phyloP scores from a whole-genome alignment of 192 early-diverging fungal species.

The Entomortierella chlamydospora region DNA sequence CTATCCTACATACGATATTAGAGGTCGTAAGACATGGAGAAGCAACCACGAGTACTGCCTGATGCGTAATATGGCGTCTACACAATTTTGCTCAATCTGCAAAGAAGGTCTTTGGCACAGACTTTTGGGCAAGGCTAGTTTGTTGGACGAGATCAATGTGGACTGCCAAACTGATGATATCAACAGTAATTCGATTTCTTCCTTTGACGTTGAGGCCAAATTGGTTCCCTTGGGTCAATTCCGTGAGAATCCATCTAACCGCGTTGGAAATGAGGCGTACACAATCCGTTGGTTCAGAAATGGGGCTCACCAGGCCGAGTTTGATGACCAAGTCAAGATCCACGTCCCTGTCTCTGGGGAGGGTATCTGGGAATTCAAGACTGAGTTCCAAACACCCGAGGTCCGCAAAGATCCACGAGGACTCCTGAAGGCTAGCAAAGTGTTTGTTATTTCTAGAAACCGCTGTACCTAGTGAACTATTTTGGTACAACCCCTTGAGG shows the following conservation, averaged over 20 bases:
- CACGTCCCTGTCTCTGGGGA: slow-evolving; percentile 24
- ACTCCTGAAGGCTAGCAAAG: slow-evolving; percentile 51
- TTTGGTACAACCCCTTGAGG: too few relatives aligned
- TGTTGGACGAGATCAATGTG: slow-evolving; percentile 63
- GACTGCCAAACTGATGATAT: slow-evolving; percentile 27
- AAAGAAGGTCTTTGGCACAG: slow-evolving; percentile 68
- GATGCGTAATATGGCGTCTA: slow-evolving; percentile 70
- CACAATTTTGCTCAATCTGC: slow-evolving; percentile 66
- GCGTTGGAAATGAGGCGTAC: slow-evolving; percentile 49
- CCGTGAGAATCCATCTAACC: slow-evolving; percentile 50
- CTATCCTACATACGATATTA: slow-evolving; percentile 61
- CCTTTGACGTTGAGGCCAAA: slow-evolving; percentile 30
- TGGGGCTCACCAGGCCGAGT: slow-evolving; percentile 31
- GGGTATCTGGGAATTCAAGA: slow-evolving; percentile 62
- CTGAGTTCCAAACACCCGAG: slow-evolving; percentile 55
- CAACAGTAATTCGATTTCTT: not conserved
- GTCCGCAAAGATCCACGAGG: slow-evolving; percentile 60
- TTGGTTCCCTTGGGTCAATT: slow-evolving; percentile 64
- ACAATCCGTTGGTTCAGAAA: slow-evolving; percentile 53
- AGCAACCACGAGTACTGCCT: slow-evolving; percentile 69
- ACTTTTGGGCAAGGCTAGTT: slow-evolving; percentile 57
- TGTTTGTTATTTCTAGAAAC: slow-evolving; percentile 41
- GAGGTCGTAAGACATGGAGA: slow-evolving; percentile 60
- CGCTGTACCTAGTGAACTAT: slow-evolving; percentile 15
- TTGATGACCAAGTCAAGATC: slow-evolving; percentile 41